Evolutionary conservation across 331 rosid genomes (phyloP).

Genomic region (Quercus phellos): DNA sequence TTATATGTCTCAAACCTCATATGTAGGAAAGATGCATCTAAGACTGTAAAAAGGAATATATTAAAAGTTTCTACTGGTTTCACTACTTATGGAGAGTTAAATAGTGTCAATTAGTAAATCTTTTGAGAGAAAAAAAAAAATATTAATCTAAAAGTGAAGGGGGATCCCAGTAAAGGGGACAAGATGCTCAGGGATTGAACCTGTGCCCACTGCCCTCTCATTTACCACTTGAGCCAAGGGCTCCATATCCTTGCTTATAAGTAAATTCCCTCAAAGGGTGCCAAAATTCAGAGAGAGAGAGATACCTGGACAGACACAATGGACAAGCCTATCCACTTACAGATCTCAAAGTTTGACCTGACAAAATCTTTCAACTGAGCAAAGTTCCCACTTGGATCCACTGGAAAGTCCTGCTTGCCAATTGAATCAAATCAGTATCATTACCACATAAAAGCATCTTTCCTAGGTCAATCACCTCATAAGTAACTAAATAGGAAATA

Average conservation of each 20-base stretch:
- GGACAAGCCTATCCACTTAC: slow-evolving; percentile 72
- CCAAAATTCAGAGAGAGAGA: slow-evolving; percentile 6
- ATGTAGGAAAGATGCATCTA: not conserved
- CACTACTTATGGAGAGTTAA: not conserved
- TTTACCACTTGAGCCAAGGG: too few species aligned
- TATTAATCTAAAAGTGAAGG: too few species aligned
- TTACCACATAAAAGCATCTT: slow-evolving; percentile 1
- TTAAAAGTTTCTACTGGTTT: not conserved
- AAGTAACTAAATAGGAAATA: not conserved
- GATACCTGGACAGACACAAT: slow-evolving; percentile 61
- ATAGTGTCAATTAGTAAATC: not conserved
- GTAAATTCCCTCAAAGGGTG: not conserved
- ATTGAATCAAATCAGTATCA: slow-evolving; percentile 19
- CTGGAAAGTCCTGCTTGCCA: slow-evolving; percentile 66
- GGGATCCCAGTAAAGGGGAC: too few species aligned
- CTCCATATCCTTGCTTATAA: not conserved
- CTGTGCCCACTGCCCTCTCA: too few species aligned
- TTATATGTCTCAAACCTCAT: not conserved
- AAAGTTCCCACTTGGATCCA: slow-evolving; percentile 63
- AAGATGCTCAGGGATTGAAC: too few species aligned
- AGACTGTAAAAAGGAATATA: not conserved
- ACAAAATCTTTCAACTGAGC: slow-evolving; percentile 60
- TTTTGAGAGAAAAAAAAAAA: too few species aligned
- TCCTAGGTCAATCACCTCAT: not conserved
- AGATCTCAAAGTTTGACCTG: slow-evolving; percentile 53